These are phyloP conservation scores for Panus rudis DNA, from an alignment of 768 basidiomycete species.

Conservation along the genomic window DNA sequence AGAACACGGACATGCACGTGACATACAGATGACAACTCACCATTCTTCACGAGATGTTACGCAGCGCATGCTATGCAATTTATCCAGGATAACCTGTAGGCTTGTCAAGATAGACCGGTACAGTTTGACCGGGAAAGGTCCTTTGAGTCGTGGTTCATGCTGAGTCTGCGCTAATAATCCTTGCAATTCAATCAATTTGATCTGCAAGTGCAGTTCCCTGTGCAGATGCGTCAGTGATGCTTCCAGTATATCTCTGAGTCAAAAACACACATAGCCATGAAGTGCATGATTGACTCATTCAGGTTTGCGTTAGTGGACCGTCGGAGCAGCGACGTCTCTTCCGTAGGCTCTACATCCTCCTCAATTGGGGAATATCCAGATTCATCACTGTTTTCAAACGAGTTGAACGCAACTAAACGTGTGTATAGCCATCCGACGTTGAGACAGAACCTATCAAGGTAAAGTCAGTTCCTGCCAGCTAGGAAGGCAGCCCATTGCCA, in stretches of 20 bases:
- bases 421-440: constrained; percentile 96
- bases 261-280: constrained; percentile 80
- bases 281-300: constrained; percentile 66
- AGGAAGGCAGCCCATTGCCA: constrained; percentile 6
- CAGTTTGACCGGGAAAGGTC: constrained; percentile 82
- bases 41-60: constrained; percentile 96
- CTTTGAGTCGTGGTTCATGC: constrained; percentile 92
- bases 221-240: constrained; percentile 5
- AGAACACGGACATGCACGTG: constrained; percentile 3
- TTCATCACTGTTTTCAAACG: constrained; percentile 58
- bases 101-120: constrained; percentile 82
- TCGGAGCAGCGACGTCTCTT: constrained; percentile 25
- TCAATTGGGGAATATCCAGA: constrained; percentile 14
- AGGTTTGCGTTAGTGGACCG: constrained; percentile 37
- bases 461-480: constrained; percentile 4
- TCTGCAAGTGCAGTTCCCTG: constrained; percentile 94
- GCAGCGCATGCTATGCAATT: constrained; percentile 91
- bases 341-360: constrained; percentile 8
- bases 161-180: constrained; percentile 81
- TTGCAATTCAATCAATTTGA: constrained; percentile 81
- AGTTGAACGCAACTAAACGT: constrained; percentile 82
- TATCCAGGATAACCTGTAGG: constrained; percentile 80
- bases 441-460: constrained; percentile 65
- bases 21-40: constrained; percentile 34
- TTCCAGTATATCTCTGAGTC: background rate